Percentiles rank a stretch among this genome's conserved stretches.
Conservation (phyloP, 805 yeast species). For the Yarrowia sp. region DNA sequence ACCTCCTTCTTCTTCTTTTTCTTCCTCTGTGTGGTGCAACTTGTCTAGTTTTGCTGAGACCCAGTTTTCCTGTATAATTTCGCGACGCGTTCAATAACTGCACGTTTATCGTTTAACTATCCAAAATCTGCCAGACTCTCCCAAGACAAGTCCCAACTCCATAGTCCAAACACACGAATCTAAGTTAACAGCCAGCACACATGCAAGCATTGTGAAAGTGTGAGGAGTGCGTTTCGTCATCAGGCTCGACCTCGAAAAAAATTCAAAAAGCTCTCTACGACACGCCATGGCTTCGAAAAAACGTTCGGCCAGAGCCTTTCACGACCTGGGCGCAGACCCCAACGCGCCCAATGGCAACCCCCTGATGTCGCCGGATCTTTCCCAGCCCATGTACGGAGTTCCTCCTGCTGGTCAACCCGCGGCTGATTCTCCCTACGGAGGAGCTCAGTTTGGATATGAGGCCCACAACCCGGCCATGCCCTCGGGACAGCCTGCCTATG, state of each 20-base stretch:
- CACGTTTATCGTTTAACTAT: neutral
- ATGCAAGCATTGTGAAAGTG: slow-evolving; percentile 16
- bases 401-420: slow-evolving; percentile 45
- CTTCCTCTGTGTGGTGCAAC: neutral
- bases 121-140: neutral
- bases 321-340: slow-evolving; percentile 33
- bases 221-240: neutral
- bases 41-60: neutral
- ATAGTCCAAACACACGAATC: slow-evolving; percentile 22
- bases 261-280: neutral
- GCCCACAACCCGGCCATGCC: neutral
- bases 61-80: neutral
- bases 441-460: slow-evolving; percentile 94
- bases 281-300: slow-evolving; percentile 37
- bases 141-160: too few species aligned
- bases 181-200: slow-evolving; percentile 32
- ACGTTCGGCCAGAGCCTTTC: slow-evolving; percentile 38
- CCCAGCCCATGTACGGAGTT: slow-evolving; percentile 79
- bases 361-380: slow-evolving; percentile 3
- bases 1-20: too few species aligned
- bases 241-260: neutral
- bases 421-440: slow-evolving; percentile 77
- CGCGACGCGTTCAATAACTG: slow-evolving; percentile 10
- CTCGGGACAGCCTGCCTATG: neutral
- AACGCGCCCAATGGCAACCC: slow-evolving; percentile 23